Percentiles rank a stretch among this genome's conserved stretches.
Evolutionary conservation across 305 asterid genomes (phyloP).

Genomic region (Fraxinus latifolia): DNA sequence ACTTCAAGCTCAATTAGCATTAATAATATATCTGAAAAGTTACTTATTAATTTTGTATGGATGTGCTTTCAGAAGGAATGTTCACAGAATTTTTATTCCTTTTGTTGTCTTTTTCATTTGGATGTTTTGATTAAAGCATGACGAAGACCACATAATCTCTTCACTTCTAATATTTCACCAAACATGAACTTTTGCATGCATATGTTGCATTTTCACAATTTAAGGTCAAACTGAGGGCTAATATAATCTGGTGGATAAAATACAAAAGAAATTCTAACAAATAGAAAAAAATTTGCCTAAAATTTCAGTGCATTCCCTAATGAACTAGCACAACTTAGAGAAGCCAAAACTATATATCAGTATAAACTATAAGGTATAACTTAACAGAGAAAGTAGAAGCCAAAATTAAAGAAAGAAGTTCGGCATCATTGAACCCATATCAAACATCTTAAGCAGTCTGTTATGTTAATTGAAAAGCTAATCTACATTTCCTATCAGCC

Average conservation of each 20-base stretch:
- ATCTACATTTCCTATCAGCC: not conserved
- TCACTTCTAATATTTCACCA: not conserved
- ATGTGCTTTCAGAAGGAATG: not conserved
- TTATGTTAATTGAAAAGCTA: not conserved
- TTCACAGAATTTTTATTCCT: not conserved
- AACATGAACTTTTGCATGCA: not conserved
- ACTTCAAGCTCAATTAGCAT: slow-evolving; percentile 4
- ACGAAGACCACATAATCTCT: not conserved
- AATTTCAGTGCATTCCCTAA: not conserved
- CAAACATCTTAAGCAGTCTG: not conserved
- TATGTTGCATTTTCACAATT: not conserved
- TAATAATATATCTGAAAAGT: not conserved
- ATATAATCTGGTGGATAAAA: not conserved
- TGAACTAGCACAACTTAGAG: not conserved
- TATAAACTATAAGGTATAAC: not conserved
- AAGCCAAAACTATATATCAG: not conserved
- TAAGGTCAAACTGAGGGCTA: not conserved
- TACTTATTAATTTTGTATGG: not conserved
- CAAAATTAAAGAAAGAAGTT: not conserved
- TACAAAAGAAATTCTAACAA: not conserved
- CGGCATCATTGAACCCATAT: not conserved
- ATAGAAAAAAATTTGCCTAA: not conserved
- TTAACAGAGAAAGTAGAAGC: not conserved
- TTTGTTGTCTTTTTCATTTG: not conserved
- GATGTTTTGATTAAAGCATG: not conserved